These are phyloP conservation scores for Trametes gibbosa DNA, from an alignment of 768 basidiomycete genomes.

Conservation along the genomic window DNA sequence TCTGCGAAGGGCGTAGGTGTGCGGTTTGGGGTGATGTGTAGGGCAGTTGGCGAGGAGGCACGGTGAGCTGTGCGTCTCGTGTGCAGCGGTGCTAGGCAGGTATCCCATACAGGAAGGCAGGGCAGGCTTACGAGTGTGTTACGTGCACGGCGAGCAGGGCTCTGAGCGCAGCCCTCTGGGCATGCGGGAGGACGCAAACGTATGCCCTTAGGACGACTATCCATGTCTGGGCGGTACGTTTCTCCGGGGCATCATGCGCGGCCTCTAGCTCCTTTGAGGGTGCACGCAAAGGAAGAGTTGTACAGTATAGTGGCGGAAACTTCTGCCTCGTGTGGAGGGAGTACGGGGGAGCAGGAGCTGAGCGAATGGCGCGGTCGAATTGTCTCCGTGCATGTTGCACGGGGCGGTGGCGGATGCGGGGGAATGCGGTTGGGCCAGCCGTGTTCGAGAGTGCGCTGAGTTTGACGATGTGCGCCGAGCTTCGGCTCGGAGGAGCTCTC, in stretches of 20 bases:
- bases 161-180: slow-evolving; percentile 15
- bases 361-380: slow-evolving; percentile 18
- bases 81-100: slow-evolving; percentile 14
- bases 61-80: not conserved
- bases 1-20: slow-evolving; percentile 3
- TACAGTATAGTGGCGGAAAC: slow-evolving; percentile 15
- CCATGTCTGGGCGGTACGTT: slow-evolving; percentile 13
- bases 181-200: slow-evolving; percentile 8
- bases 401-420: slow-evolving; percentile 24
- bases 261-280: slow-evolving; percentile 4
- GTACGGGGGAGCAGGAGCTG: slow-evolving; percentile 20
- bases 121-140: not conserved
- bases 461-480: slow-evolving; percentile 4
- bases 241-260: slow-evolving; percentile 17
- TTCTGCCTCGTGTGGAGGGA: slow-evolving; percentile 6
- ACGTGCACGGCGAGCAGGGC: slow-evolving; percentile 20
- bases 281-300: slow-evolving; percentile 2
- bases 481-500: not conserved
- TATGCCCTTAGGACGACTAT: not conserved
- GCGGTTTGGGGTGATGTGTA: slow-evolving; percentile 13
- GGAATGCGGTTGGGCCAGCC: slow-evolving; percentile 18
- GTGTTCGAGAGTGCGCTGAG: slow-evolving; percentile 20
- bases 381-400: not conserved
- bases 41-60: slow-evolving; percentile 20
- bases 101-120: slow-evolving; percentile 21